These are phyloP conservation scores for Pythium sukuiense DNA, from an alignment of 352 stramenopile species.

Conservation along the genomic window DNA sequence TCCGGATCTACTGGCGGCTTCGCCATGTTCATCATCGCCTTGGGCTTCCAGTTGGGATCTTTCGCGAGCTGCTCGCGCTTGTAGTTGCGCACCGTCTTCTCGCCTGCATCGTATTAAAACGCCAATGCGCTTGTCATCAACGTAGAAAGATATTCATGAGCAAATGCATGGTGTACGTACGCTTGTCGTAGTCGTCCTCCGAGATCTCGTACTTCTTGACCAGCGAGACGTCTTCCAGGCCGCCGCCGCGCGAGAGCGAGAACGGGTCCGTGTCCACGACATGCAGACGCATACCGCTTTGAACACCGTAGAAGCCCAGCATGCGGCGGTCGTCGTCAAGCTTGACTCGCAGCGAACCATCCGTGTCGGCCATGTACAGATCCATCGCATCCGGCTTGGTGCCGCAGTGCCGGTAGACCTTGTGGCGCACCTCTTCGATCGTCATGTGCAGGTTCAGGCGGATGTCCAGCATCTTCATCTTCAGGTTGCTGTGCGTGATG, in stretches of 20 bases:
- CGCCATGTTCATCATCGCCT: conserved; percentile 60
- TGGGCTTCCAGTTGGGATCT: conserved; percentile 95
- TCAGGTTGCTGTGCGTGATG: conserved; percentile 98
- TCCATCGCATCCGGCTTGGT: conserved; percentile 92
- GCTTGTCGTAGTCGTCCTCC: conserved; percentile 98
- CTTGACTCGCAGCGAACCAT: conserved; percentile 44
- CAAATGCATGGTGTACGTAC: conserved; percentile 38
- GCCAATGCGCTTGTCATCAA: not conserved
- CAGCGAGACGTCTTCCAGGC: conserved; percentile 95
- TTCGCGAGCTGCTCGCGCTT: conserved; percentile 94
- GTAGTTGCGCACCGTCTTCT: conserved; percentile 97
- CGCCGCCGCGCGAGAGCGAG: conserved; percentile 92
- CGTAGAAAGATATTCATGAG: not conserved
- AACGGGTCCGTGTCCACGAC: conserved; percentile 97
- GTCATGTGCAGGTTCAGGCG: conserved; percentile 93
- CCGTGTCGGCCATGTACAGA: conserved; percentile 55
- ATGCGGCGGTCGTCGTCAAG: conserved; percentile 81
- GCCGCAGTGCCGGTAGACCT: conserved; percentile 95
- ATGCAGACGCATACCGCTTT: conserved; percentile 94
- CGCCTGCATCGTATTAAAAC: conserved; percentile 40
- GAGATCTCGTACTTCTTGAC: conserved; percentile 98
- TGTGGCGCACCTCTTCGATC: conserved; percentile 87
- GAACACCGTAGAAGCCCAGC: conserved; percentile 91
- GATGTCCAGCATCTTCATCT: conserved; percentile 96
- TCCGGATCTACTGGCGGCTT: conserved; percentile 37